phyloP scores from a whole-genome alignment of 163 green algal species.

The Prototheca wickerhamii region DNA sequence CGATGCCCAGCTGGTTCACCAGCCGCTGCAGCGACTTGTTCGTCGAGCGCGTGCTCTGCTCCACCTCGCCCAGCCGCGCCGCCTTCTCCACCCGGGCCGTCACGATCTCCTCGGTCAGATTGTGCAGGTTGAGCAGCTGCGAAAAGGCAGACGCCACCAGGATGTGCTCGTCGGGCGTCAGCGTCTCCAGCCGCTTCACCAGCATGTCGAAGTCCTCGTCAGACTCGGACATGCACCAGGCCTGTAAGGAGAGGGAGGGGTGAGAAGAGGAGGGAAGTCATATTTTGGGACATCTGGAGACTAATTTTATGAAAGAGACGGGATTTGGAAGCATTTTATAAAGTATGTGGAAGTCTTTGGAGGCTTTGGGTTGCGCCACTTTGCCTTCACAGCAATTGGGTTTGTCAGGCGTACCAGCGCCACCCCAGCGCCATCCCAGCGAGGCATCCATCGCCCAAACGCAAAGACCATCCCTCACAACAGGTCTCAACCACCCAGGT shows the following conservation, averaged over 20 bases:
- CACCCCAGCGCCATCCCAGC: no score
- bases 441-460: no score
- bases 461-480: no score
- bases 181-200: constrained; percentile 55
- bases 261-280: background rate
- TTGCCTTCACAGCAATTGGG: no score
- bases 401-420: no score
- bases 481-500: no score
- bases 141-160: constrained; percentile 67
- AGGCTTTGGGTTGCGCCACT: no score
- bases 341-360: no score
- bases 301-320: background rate
- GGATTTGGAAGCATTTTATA: no score
- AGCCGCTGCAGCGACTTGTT: constrained; percentile 72
- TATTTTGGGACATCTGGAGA: background rate
- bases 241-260: constrained; percentile 11
- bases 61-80: constrained; percentile 63
- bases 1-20: constrained; percentile 38
- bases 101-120: constrained; percentile 82
- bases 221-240: constrained; percentile 55
- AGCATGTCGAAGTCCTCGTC: constrained; percentile 75
- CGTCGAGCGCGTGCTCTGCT: constrained; percentile 65
- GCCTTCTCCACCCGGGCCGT: constrained; percentile 60
- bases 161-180: constrained; percentile 79
- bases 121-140: constrained; percentile 98